Evolutionary conservation across 2,329 filamentous ascomycete species (phyloP).

Genomic region (Emmonsiellopsis sp.): DNA sequence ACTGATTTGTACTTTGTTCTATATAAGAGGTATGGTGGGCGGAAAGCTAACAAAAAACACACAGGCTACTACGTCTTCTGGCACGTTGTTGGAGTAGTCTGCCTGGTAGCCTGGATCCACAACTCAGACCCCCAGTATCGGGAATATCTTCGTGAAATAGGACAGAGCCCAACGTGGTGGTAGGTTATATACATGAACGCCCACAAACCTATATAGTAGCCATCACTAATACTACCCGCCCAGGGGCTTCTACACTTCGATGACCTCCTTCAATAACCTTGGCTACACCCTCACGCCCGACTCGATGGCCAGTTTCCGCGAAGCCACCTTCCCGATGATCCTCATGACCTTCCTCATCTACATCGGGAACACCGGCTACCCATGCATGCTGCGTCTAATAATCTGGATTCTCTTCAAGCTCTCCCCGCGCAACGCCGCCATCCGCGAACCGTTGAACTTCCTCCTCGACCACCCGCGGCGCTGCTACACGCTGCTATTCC

Average conservation of each 20-base stretch:
- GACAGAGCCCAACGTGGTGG: constrained; percentile 41
- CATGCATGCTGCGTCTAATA: constrained; percentile 45
- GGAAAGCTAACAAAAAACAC: constrained; percentile 2
- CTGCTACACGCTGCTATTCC: constrained; percentile 55
- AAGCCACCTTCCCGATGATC: constrained; percentile 31
- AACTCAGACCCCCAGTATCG: constrained; percentile 32
- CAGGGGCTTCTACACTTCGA: constrained; percentile 41
- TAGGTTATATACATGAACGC: constrained; percentile 19
- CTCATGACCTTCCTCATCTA: constrained; percentile 32
- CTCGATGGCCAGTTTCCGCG: constrained; percentile 42
- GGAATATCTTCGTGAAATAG: constrained; percentile 29
- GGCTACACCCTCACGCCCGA: constrained; percentile 48
- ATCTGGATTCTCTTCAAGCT: constrained; percentile 48
- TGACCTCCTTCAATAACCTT: constrained; percentile 44
- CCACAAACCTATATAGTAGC: not conserved
- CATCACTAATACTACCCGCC: not conserved
- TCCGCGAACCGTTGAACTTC: constrained; percentile 40
- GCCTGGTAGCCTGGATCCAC: constrained; percentile 41
- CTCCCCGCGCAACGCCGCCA: constrained; percentile 26
- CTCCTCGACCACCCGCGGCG: constrained; percentile 53
- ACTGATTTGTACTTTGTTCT: too few species aligned
- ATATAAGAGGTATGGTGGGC: too few species aligned
- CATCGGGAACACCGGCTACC: constrained; percentile 40
- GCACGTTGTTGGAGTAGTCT: constrained; percentile 39
- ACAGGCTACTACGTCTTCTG: constrained; percentile 39